A percentile compares a stretch with the other conserved stretches of the same genome.
Conservation (phyloP, 2,329 filamentous ascomycete genomes). For the Pestalotiopsis fici region DNA sequence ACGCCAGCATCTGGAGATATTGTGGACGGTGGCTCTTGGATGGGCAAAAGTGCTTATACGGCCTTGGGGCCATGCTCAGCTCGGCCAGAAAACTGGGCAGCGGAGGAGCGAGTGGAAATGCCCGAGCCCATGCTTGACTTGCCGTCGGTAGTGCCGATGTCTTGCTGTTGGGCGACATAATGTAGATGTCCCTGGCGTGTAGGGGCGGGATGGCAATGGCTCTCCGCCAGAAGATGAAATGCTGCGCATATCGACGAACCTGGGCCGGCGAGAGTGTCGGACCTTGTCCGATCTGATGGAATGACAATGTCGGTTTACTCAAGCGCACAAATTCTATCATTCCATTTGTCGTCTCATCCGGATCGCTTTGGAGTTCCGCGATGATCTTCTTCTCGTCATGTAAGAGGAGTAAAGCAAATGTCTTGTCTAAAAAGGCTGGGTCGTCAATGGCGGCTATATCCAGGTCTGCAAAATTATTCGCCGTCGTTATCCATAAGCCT, state of each 20-base stretch:
- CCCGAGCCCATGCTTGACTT: conserved; percentile 69
- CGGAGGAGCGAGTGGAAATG: conserved; percentile 81
- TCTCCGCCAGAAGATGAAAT: conserved; percentile 94
- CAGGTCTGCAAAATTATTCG: conserved; percentile 71
- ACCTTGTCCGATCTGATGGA: conserved; percentile 70
- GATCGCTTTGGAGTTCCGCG: conserved; percentile 74
- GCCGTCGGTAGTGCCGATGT: conserved; percentile 70
- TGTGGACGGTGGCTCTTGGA: conserved; percentile 83
- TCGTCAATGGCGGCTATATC: conserved; percentile 60
- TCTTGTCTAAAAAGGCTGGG: conserved; percentile 73
- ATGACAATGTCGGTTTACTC: conserved; percentile 68
- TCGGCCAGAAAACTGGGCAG: conserved; percentile 86
- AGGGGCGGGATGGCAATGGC: conserved; percentile 90
- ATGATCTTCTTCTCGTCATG: conserved; percentile 76
- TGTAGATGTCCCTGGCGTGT: conserved; percentile 86
- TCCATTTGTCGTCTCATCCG: conserved; percentile 72
- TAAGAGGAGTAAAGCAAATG: conserved; percentile 83
- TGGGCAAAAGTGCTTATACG: conserved; percentile 82
- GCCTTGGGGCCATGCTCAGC: conserved; percentile 76
- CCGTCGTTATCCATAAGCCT: conserved; percentile 85
- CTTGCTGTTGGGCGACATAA: conserved; percentile 88
- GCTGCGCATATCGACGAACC: conserved; percentile 84
- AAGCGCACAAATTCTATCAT: conserved; percentile 82
- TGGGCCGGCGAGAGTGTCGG: conserved; percentile 76
- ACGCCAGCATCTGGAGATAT: conserved; percentile 90